Percentiles rank a stretch among this genome's conserved stretches.
Conservation (phyloP, 768 basidiomycete genomes). For the Trametes gibbosa region DNA sequence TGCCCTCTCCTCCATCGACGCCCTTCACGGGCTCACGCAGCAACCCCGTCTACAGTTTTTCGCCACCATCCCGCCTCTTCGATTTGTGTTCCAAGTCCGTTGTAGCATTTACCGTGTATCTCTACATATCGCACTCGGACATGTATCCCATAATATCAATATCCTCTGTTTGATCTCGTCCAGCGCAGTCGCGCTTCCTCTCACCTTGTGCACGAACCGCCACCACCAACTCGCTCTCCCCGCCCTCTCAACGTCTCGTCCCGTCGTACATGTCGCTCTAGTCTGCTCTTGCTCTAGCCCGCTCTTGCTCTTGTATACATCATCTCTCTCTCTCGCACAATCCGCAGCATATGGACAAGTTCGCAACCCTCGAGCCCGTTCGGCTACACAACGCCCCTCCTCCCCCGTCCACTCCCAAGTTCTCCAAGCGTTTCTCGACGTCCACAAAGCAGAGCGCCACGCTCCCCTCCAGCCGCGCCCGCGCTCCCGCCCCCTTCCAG, state of each 20-base stretch:
- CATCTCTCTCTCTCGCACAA: not conserved
- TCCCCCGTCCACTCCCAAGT: not conserved
- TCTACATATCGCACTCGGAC: not conserved
- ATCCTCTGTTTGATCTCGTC: not conserved
- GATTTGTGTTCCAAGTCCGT: too few species aligned
- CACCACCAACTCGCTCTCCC: not conserved
- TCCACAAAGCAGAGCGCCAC: conserved; percentile 12
- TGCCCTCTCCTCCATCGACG: too few species aligned
- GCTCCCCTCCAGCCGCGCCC: conserved; percentile 13
- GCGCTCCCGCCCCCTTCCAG: conserved; percentile 26
- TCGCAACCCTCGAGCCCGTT: conserved; percentile 76
- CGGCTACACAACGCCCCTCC: conserved; percentile 25
- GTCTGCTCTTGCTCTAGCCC: too few species aligned
- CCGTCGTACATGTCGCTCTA: too few species aligned
- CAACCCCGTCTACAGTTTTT: too few species aligned
- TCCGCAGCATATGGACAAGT: conserved; percentile 70
- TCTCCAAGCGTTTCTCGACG: conserved; percentile 17
- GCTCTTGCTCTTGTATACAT: too few species aligned
- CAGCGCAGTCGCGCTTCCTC: not conserved
- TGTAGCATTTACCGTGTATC: not conserved
- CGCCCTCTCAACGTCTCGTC: not conserved
- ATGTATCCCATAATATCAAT: not conserved
- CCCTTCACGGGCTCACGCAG: too few species aligned
- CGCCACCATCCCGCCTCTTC: too few species aligned
- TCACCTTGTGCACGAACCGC: too few species aligned